Evolutionary conservation across 345 rosid species (phyloP).

Genomic region (Tarenaya hassleriana): DNA sequence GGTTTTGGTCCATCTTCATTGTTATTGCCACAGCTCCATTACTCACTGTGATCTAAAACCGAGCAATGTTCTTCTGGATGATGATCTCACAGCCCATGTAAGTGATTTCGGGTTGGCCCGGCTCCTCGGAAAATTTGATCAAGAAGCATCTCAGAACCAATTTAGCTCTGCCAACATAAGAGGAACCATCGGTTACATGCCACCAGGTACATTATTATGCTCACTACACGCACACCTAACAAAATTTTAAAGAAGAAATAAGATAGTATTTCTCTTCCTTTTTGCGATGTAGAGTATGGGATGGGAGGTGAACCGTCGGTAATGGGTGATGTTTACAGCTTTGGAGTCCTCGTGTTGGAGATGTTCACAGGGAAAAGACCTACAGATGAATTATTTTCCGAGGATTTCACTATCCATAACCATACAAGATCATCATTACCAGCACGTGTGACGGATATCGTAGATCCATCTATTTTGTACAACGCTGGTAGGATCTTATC

Average conservation of each 20-base stretch:
- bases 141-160: slow-evolving; percentile 3
- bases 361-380: slow-evolving; percentile 19
- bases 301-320: slow-evolving; percentile 14
- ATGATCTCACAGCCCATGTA: slow-evolving; percentile 23
- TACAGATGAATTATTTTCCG: slow-evolving; percentile 13
- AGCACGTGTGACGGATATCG: slow-evolving; percentile 7
- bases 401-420: slow-evolving; percentile 13
- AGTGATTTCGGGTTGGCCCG: slow-evolving; percentile 27
- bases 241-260: too few species aligned
- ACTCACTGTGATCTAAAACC: slow-evolving; percentile 32
- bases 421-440: not conserved
- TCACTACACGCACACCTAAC: too few species aligned
- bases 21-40: slow-evolving; percentile 10
- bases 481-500: too few species aligned
- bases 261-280: too few species aligned
- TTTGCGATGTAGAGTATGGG: slow-evolving; percentile 18
- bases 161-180: slow-evolving; percentile 32
- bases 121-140: slow-evolving; percentile 10
- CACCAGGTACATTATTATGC: slow-evolving; percentile 27
- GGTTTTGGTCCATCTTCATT: slow-evolving; percentile 19
- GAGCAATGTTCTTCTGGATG: slow-evolving; percentile 27
- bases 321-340: slow-evolving; percentile 18
- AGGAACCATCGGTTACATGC: slow-evolving; percentile 41
- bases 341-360: slow-evolving; percentile 13
- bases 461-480: too few species aligned